Conservation (phyloP, 139 green algal genomes). For the Pycnococcus provasolii region DNA sequence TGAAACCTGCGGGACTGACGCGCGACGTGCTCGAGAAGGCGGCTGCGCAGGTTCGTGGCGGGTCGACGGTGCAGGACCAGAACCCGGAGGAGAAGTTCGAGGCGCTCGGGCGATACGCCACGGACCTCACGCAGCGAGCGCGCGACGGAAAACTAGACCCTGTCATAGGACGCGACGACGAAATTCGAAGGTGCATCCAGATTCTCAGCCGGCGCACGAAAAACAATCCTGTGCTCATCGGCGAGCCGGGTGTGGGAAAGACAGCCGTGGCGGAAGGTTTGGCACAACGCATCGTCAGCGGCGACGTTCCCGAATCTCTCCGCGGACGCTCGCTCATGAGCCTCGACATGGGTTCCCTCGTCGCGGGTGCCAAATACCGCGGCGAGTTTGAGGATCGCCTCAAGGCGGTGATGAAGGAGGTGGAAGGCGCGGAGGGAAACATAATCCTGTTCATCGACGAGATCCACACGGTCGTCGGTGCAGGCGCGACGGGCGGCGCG, state of each 20-base stretch:
- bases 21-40: slow-evolving; percentile 59
- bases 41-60: slow-evolving; percentile 60
- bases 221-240: slow-evolving; percentile 97
- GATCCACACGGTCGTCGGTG: slow-evolving; percentile 89
- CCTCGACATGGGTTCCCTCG: slow-evolving; percentile 89
- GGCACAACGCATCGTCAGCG: slow-evolving; percentile 88
- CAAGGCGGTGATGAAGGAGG: slow-evolving; percentile 62
- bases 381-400: slow-evolving; percentile 98
- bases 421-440: slow-evolving; percentile 49
- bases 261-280: slow-evolving; percentile 49
- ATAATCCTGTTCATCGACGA: slow-evolving; percentile 97
- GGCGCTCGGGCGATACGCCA: slow-evolving; percentile 79
- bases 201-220: slow-evolving; percentile 75
- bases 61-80: slow-evolving; percentile 51
- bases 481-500: slow-evolving; percentile 49
- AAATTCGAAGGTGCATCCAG: slow-evolving; percentile 72
- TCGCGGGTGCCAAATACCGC: slow-evolving; percentile 93
- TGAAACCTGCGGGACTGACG: slow-evolving; percentile 49
- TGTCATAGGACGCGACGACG: slow-evolving; percentile 78
- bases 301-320: slow-evolving; percentile 78
- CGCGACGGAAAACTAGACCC: slow-evolving; percentile 79
- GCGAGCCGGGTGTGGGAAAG: slow-evolving; percentile 68
- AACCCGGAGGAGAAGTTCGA: slow-evolving; percentile 97
- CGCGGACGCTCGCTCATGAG: slow-evolving; percentile 37
- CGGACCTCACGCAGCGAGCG: slow-evolving; percentile 79